Conservation (phyloP, 768 basidiomycete genomes). For the Lactarius tabidus region DNA sequence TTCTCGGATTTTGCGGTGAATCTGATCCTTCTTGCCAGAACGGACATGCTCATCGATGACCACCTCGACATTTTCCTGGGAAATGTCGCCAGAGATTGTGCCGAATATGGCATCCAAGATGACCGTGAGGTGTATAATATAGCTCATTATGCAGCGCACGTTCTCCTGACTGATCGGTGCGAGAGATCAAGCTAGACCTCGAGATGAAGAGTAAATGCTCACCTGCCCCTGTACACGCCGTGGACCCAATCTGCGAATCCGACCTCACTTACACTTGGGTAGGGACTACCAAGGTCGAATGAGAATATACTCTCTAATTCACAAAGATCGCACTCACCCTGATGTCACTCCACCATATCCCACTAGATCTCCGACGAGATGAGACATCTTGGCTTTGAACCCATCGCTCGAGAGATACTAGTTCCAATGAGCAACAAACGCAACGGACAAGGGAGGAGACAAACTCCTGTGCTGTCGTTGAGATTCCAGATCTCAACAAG, state of each 20-base stretch:
- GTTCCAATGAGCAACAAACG: background rate
- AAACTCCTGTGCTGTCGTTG: background rate
- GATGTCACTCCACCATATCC: background rate
- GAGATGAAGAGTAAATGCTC: background rate
- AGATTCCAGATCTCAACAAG: constrained; percentile 5
- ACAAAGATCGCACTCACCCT: background rate
- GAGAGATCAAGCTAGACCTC: background rate
- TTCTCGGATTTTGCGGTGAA: background rate
- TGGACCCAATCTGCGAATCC: background rate
- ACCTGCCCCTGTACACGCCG: background rate
- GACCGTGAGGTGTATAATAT: constrained; percentile 10
- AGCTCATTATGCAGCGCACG: constrained; percentile 6
- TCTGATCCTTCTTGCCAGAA: background rate
- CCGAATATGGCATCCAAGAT: background rate
- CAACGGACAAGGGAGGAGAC: background rate
- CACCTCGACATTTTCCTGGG: background rate
- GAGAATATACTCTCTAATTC: background rate
- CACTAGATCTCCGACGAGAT: background rate
- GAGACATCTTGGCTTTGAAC: too few relatives aligned
- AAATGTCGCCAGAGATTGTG: background rate
- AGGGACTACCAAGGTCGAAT: background rate
- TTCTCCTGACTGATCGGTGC: background rate
- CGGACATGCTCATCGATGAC: background rate
- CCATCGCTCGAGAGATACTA: too few relatives aligned
- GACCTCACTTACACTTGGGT: background rate